phyloP scores from a whole-genome alignment of 768 basidiomycete genomes.

The Peribolospora baueri region DNA sequence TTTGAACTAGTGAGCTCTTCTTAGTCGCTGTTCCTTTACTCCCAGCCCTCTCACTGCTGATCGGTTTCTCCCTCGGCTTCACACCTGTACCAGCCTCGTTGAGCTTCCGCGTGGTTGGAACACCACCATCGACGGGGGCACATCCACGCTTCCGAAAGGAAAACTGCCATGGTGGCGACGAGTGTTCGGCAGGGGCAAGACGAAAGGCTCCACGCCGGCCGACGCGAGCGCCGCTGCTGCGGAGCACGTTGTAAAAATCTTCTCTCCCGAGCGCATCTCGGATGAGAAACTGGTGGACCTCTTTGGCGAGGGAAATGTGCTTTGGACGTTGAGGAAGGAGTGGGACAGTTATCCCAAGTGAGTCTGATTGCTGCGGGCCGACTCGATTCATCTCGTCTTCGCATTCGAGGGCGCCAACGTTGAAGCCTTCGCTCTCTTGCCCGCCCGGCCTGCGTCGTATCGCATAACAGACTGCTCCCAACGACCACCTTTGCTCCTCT shows the following conservation, averaged over 20 bases:
- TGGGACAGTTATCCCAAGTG: constrained; percentile 19
- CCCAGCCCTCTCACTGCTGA: background rate
- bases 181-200: constrained; percentile 10
- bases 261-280: constrained; percentile 38
- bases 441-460: no score
- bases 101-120: background rate
- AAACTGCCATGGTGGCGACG: no score
- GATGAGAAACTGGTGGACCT: constrained; percentile 45
- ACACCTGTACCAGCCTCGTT: background rate
- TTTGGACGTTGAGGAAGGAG: constrained; percentile 63
- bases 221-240: constrained; percentile 22
- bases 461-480: constrained; percentile 51
- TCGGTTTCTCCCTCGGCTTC: background rate
- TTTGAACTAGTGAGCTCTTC: constrained; percentile 31
- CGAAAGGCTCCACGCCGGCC: constrained; percentile 25
- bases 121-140: no score
- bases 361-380: background rate
- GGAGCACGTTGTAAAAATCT: constrained; percentile 67
- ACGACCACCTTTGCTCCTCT: constrained; percentile 47
- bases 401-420: background rate
- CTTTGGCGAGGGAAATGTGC: constrained; percentile 38
- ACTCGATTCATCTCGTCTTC: constrained; percentile 20
- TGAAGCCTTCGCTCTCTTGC: background rate
- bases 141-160: no score
- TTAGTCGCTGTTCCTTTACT: background rate